Conservation (phyloP, 805 yeast species). For the Ogataea thermomethanolica region DNA sequence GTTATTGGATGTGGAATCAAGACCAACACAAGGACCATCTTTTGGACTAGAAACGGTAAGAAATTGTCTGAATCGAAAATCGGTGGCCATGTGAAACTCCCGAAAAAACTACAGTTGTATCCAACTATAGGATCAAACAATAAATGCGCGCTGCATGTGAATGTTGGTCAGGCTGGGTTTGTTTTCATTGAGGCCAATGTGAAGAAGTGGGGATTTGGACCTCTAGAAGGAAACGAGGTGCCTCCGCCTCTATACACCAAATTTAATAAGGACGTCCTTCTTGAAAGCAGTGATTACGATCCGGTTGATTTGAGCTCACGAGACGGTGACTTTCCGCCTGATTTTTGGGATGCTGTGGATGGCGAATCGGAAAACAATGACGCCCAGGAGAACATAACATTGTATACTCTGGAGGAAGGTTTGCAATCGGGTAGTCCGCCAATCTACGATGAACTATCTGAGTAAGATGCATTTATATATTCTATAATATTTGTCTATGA, state of each 20-base stretch:
- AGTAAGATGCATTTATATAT: not conserved
- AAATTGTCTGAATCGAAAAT: conserved; percentile 76
- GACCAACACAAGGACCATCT: conserved; percentile 76
- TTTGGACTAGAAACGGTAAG: conserved; percentile 93
- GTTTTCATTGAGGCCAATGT: conserved; percentile 91
- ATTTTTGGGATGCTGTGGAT: conserved; percentile 43
- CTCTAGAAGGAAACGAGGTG: conserved; percentile 78
- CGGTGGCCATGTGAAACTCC: conserved; percentile 74
- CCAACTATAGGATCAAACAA: conserved; percentile 91
- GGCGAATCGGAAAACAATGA: conserved; percentile 33
- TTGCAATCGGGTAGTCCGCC: not conserved
- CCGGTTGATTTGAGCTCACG: conserved; percentile 41
- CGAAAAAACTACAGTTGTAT: conserved; percentile 65
- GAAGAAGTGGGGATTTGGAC: conserved; percentile 95
- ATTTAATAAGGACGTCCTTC: conserved; percentile 70
- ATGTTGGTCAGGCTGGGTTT: conserved; percentile 88
- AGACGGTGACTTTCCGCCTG: conserved; percentile 51
- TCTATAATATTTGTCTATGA: conserved; percentile 1
- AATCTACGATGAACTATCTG: not conserved
- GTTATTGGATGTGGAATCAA: conserved; percentile 91
- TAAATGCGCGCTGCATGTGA: conserved; percentile 79
- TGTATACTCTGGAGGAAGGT: conserved; percentile 25
- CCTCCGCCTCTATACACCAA: conserved; percentile 93
- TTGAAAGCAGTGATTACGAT: conserved; percentile 58
- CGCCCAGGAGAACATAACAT: conserved; percentile 30